Evolutionary conservation across 345 rosid genomes (phyloP).

Genomic region (Moricandia moricandioides): DNA sequence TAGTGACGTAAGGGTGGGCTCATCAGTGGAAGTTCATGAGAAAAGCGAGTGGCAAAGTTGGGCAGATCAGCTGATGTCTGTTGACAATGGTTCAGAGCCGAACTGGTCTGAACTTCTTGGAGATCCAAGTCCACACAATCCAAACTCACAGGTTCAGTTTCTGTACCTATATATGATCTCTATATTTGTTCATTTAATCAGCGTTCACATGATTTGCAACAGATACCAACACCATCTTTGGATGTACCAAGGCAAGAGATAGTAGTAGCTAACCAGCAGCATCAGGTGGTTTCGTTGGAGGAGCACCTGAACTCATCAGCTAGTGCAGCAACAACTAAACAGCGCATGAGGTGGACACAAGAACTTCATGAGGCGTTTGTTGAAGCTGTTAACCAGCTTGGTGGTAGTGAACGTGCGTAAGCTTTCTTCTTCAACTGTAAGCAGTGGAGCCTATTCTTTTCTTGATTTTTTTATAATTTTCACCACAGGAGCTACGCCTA

Average conservation of each 20-base stretch:
- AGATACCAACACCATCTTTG: slow-evolving; percentile 38
- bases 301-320: slow-evolving; percentile 41
- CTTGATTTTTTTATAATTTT: background rate
- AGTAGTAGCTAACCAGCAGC: slow-evolving; percentile 41
- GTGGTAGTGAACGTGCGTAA: slow-evolving; percentile 86
- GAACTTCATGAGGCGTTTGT: slow-evolving; percentile 94
- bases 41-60: slow-evolving; percentile 61
- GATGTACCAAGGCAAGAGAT: slow-evolving; percentile 43
- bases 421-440: slow-evolving; percentile 5
- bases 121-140: slow-evolving; percentile 41
- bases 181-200: no score
- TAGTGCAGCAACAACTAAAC: slow-evolving; percentile 44
- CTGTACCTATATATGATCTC: no score
- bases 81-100: slow-evolving; percentile 53
- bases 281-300: slow-evolving; percentile 33
- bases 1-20: slow-evolving; percentile 33
- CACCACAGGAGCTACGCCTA: slow-evolving; percentile 95
- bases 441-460: background rate
- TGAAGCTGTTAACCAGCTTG: slow-evolving; percentile 88
- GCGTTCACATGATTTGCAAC: slow-evolving; percentile 29
- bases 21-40: slow-evolving; percentile 42
- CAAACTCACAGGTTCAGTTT: no score
- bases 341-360: slow-evolving; percentile 93
- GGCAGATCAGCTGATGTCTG: slow-evolving; percentile 68
- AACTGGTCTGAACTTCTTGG: slow-evolving; percentile 73